Conservation (phyloP, 306 rosid genomes). For the Prunus dulcis region DNA sequence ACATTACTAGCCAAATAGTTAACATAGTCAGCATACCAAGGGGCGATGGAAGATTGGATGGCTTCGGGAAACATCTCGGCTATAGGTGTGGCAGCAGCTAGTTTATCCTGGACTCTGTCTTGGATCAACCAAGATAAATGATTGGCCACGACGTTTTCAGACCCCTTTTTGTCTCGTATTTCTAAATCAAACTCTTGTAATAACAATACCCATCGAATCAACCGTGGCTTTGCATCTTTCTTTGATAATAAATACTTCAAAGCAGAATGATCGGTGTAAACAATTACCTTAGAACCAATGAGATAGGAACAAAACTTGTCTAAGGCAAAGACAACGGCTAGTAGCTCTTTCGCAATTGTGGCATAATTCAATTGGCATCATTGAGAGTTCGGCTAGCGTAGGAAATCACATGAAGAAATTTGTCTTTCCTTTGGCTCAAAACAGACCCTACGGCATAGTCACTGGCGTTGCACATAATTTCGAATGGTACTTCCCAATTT, state of each 20-base stretch:
- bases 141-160: background rate
- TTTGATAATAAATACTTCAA: no score
- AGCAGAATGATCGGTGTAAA: no score
- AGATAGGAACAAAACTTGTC: no score
- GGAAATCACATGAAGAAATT: background rate
- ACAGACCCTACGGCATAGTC: background rate
- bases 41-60: background rate
- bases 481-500: background rate
- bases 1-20: background rate
- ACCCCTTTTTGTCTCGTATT: background rate
- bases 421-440: background rate
- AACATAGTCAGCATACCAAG: background rate
- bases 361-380: background rate
- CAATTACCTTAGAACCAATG: no score
- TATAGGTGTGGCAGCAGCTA: background rate
- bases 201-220: no score
- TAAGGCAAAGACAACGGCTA: no score
- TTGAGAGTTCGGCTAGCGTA: background rate
- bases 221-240: no score
- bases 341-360: no score
- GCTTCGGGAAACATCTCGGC: background rate
- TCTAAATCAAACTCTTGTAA: background rate
- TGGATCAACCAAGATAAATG: background rate
- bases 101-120: background rate
- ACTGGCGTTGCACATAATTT: background rate